Percentiles rank a stretch among this genome's conserved stretches.
phyloP scores from a whole-genome alignment of 768 basidiomycete genomes.

The Rhizopogon vesiculosus region DNA sequence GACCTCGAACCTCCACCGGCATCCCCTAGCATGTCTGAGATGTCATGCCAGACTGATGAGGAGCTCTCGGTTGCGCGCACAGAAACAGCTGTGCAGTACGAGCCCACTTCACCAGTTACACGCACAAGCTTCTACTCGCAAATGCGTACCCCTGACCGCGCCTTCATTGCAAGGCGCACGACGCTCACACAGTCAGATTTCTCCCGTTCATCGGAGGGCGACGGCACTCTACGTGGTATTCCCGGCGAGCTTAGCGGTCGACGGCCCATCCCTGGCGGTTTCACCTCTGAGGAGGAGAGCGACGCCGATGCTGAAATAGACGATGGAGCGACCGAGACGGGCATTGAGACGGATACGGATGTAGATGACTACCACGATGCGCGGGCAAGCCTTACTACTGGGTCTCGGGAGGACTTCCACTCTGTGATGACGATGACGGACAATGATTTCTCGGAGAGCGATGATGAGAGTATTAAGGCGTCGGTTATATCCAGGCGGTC shows the following conservation, averaged over 20 bases:
- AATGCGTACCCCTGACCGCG: constrained; percentile 17
- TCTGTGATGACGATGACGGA: constrained; percentile 69
- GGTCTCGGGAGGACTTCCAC: constrained; percentile 71
- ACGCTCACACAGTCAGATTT: constrained; percentile 48
- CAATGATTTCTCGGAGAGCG: constrained; percentile 55
- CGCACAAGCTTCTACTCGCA: constrained; percentile 28
- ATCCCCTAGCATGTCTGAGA: constrained; percentile 25
- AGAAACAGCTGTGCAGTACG: constrained; percentile 50
- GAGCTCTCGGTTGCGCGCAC: constrained; percentile 26
- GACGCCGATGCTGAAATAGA: constrained; percentile 37
- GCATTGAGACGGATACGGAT: constrained; percentile 65
- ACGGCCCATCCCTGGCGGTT: constrained; percentile 15
- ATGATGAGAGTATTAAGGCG: constrained; percentile 73
- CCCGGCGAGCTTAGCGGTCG: not conserved
- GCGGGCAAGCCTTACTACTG: constrained; percentile 62
- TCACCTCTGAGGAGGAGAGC: constrained; percentile 17
- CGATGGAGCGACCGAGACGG: constrained; percentile 52
- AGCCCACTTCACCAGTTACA: constrained; percentile 23
- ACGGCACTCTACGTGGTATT: constrained; percentile 34
- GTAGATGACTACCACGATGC: constrained; percentile 75
- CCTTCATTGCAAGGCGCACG: constrained; percentile 30
- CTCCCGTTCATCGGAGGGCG: constrained; percentile 28
- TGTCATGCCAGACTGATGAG: constrained; percentile 48
- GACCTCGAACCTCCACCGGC: constrained; percentile 13
- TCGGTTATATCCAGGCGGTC: constrained; percentile 40